Conservation (phyloP, 2,329 filamentous ascomycete species). For the Samsoniella hepiali region DNA sequence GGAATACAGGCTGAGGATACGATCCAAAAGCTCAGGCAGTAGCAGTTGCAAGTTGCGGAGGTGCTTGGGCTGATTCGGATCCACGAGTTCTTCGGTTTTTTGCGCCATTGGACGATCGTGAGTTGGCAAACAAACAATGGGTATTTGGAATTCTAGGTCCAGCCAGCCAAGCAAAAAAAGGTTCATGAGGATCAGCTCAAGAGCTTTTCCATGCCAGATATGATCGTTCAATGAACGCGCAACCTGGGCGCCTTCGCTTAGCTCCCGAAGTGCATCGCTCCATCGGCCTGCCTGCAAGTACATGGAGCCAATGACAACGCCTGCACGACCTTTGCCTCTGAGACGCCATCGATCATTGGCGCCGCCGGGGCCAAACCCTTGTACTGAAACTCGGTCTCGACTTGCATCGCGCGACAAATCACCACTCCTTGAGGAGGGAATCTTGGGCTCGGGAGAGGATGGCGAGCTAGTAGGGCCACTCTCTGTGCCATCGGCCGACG, state of each 20-base stretch:
- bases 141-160: conserved; percentile 78
- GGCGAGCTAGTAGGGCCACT: conserved; percentile 34
- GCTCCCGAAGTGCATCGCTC: conserved; percentile 80
- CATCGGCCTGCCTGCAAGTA: conserved; percentile 88
- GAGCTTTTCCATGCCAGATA: conserved; percentile 93
- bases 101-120: conserved; percentile 43
- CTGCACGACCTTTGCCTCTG: conserved; percentile 75
- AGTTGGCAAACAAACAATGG: conserved; percentile 50
- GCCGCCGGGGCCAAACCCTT: conserved; percentile 69
- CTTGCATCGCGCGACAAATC: conserved; percentile 49
- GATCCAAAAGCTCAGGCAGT: conserved; percentile 71
- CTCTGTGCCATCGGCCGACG: conserved; percentile 48
- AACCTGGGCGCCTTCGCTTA: conserved; percentile 73
- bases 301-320: conserved; percentile 77
- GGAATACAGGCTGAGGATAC: conserved; percentile 70
- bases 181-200: conserved; percentile 82
- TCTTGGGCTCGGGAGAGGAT: conserved; percentile 41
- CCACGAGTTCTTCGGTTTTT: conserved; percentile 30
- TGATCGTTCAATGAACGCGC: conserved; percentile 82
- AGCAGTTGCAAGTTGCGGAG: conserved; percentile 54
- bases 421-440: conserved; percentile 36
- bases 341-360: conserved; percentile 74
- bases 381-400: conserved; percentile 58
- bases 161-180: conserved; percentile 82
- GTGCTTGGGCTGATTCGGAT: conserved; percentile 48